Percentiles rank a stretch among this genome's conserved stretches.
Evolutionary conservation across 306 rosid species (phyloP).

Genomic region (Aeschynomene evenia): DNA sequence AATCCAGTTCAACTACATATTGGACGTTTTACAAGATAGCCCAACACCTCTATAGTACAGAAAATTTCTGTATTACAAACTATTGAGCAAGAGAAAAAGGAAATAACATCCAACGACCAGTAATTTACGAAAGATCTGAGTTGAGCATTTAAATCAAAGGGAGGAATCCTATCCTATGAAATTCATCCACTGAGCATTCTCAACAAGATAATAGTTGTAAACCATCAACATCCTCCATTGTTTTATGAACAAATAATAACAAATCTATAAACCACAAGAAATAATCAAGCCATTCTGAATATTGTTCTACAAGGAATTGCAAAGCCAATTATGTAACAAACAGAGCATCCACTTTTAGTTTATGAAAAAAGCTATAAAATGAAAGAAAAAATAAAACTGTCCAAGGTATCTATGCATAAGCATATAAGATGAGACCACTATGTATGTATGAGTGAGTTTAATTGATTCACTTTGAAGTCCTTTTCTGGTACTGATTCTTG

Average conservation of each 20-base stretch:
- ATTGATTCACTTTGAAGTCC: constrained; percentile 48
- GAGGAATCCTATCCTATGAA: background rate
- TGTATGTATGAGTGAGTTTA: background rate
- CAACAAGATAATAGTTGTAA: background rate
- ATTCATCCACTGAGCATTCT: background rate
- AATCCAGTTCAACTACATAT: too few species aligned
- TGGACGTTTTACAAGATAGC: too few species aligned
- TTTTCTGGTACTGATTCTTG: constrained; percentile 64
- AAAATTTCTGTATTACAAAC: too few species aligned
- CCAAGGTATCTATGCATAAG: background rate
- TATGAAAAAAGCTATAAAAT: background rate
- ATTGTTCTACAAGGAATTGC: background rate
- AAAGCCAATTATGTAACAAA: background rate
- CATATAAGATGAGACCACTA: background rate
- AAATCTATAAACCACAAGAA: background rate
- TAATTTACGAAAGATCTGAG: too few species aligned
- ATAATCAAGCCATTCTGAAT: background rate
- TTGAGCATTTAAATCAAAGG: too few species aligned
- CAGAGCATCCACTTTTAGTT: background rate
- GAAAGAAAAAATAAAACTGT: constrained; percentile 16
- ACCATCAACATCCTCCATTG: background rate
- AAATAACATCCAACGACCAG: too few species aligned
- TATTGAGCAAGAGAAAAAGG: too few species aligned
- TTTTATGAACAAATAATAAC: constrained; percentile 25
- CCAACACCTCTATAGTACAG: too few species aligned